Evolutionary conservation across 2,329 filamentous ascomycete species (phyloP), one percentile per base, ranked within the genome.

Genomic region (Colletotrichum sp.): DNA sequence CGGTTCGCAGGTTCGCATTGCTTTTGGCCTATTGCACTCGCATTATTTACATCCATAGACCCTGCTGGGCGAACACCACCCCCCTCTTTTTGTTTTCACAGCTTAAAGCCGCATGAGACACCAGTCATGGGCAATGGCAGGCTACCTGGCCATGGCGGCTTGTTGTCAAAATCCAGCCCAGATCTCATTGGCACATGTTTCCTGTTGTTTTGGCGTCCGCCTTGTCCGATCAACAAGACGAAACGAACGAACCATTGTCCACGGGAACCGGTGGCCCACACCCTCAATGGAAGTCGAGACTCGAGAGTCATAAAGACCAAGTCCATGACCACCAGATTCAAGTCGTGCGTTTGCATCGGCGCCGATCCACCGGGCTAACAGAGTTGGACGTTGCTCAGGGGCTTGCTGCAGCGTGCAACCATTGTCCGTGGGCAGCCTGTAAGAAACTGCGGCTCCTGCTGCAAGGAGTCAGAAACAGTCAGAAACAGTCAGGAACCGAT

Each of bases 351-450:
- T 77, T 73, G 65, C 57, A 77, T 57, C 66, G 39, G 34, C 62
- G 66, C 44, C 70, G 75, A 77, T 77, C 75, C 75, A 72, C 44
- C 44, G n/a, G 44, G 44, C 76, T 73, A 63, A 34, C 16, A 65
- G 44, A 52, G 44, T 52, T 26, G 34, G 62, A 69, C 70, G 70
- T 75, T 75, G 10, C 60, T 71, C 76, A 78, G 75, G 76, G 76
- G 76, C 75, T 71, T 75, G 75, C 75, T 77, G 69, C 76, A 76
- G 74, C 71, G 70, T 74, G 64, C 74, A 34, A 69, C 74, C 57
- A 49, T 52, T 30, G 28, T 28, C 30, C 44, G 57, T 59, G 26
- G 44, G 52, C 34, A 73, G 59, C 74, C 70, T 69, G 73, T 74
- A 69, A 21, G 59, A 73, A 32, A 49, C 26, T 63, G 57, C 70